Base-by-base conservation (phyloP, 768 basidiomycete species). In the Exsudoporus frostii region DNA sequence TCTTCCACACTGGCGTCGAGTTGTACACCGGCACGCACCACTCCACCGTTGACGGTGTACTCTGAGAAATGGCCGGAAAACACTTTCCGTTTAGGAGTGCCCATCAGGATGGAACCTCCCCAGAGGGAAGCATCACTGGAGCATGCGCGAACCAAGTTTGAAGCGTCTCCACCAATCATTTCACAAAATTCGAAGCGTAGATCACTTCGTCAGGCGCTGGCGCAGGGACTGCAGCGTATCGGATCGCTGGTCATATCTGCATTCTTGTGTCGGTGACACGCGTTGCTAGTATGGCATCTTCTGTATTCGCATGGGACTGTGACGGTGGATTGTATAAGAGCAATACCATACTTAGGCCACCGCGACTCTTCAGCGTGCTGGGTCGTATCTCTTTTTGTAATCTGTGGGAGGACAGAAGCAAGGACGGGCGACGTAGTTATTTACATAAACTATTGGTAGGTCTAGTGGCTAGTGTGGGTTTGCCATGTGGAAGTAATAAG, bases 21-120 rank as follows among this genome's bases (percentile, higher is more conserved):
- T 36, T 65, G 47, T 42, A 62, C 68, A 20, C 66, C 66, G 11
- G 67, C 66, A 38, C 70, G 61, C 17, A 65, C 65, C 15, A 62
- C 60, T 19, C 65, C 68, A 17, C 68, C 69, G 13, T 63, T 60
- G 34, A 66, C 63, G 44, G 47, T 64, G 33, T 59, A 63, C 33
- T 71, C 70, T 55, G 69, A 70, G 29, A 70, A 70, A 43, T 71
- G 55, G 55, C 51, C 59, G 2, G 67, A 69, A 45, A 62, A 51
- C 27, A n/a, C 47, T 9, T 38, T 62, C 44, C 70, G 60, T 54
- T 33, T 68, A 58, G 60, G 58, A 44, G 48, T 54, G 32, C 54
- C 50, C n/a, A 53, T 65, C 24, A 70, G 38, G 54, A 46, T 54
- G 53, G 70, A 66, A 30, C 60, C 61, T 48, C 53, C 59, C 20